Evolutionary conservation across 2,329 filamentous ascomycete species (phyloP), one percentile per base, ranked within the genome.

Genomic region (Nigrospora osmanthi): DNA sequence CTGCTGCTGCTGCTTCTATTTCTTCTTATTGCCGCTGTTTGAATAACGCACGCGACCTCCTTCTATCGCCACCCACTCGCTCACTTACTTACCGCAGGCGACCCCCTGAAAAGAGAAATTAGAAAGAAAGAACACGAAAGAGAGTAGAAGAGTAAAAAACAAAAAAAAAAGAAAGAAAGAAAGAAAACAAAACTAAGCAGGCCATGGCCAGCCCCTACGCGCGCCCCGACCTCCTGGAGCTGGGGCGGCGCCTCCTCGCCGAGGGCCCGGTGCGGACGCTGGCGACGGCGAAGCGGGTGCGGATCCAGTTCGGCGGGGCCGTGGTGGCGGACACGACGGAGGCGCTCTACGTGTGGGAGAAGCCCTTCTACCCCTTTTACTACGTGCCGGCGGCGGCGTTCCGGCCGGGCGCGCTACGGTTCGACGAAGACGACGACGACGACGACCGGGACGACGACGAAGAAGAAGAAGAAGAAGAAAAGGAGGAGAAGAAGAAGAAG

Each of bases 311-410:
- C 31, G 54, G 53, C 38, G 57, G 53, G 11, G 42, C 42, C 15
- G 59, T 57, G 47, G 46, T 66, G 16, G 61, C 60, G 11, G 64
- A 66, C 46, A 63, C 59, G 6, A 58, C 59, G 2, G 47, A 51
- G 4, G 61, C 62, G 14, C 40, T 57, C n/a, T 62, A 54, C 17
- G 59, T 67, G 37, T 66, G 63, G 64, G 64, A 66, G 48, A 59
- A 63, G 35, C 49, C 47, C 13, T 61, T 57, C 41, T 65, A 62
- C 43, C 64, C 63, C 6, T 50, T 50, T 15, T 65, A 58, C 48
- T 66, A 66, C 43, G 15, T 67, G 11, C 63, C 63, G 0, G 23
- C 49, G 16, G 30, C 38, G 0, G 51, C 54, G 6, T 49, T 64
- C 33, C 33, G 46, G 4, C 15, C 34, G 6, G 52, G 49, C 17